Conservation (phyloP, 2,329 filamentous ascomycete genomes). For the Penicillium sp. region DNA sequence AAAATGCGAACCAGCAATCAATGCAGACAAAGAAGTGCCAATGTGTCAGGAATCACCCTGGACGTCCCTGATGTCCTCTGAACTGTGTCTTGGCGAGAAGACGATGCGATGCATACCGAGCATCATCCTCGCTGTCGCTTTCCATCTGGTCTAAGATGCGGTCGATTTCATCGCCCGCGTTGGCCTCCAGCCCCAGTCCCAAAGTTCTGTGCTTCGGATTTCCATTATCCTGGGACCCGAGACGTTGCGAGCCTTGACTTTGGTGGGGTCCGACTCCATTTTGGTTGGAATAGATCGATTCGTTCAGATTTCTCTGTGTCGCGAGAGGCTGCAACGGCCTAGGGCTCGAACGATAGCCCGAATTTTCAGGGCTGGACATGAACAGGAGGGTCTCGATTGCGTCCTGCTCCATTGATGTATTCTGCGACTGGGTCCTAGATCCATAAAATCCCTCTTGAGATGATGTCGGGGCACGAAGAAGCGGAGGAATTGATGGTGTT, state of each 20-base stretch:
- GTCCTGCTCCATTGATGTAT: conserved; percentile 51
- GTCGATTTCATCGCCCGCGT: conserved; percentile 44
- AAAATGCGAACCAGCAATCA: not conserved
- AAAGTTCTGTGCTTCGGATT: conserved; percentile 6
- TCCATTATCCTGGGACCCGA: conserved; percentile 10
- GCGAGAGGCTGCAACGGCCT: conserved; percentile 25
- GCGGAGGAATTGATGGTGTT: conserved; percentile 35
- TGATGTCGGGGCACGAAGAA: conserved; percentile 20
- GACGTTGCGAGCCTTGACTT: conserved; percentile 24
- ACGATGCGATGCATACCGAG: conserved; percentile 20
- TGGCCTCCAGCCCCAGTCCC: conserved; percentile 29
- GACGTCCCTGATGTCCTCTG: conserved; percentile 4
- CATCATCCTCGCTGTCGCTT: conserved; percentile 40
- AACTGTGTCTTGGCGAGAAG: conserved; percentile 7
- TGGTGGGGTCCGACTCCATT: conserved; percentile 11
- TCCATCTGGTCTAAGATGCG: conserved; percentile 45
- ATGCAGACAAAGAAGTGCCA: not conserved
- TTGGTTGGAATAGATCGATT: conserved; percentile 20
- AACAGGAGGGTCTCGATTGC: conserved; percentile 54
- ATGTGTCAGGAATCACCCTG: conserved; percentile 7
- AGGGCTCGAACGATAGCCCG: conserved; percentile 45
- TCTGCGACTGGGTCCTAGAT: conserved; percentile 44
- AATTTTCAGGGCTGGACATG: conserved; percentile 54
- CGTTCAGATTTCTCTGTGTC: conserved; percentile 30
- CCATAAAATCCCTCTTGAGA: conserved; percentile 26